phyloP scores from a whole-genome alignment of 2,329 filamentous ascomycete species.

The Penicillium sp. region DNA sequence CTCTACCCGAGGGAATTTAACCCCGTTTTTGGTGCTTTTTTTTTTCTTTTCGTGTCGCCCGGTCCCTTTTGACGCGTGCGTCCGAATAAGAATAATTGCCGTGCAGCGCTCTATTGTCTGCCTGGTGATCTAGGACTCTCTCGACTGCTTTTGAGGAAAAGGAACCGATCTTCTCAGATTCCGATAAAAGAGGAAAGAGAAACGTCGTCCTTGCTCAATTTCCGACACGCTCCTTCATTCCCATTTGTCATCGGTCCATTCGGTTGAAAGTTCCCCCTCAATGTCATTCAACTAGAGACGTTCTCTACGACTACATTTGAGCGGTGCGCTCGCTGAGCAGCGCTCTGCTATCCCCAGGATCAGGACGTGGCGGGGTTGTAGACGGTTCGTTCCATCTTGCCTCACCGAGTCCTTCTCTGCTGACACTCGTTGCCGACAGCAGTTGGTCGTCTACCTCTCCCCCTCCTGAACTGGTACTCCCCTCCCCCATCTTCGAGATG shows the following conservation, averaged over 20 bases:
- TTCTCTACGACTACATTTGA: constrained; percentile 29
- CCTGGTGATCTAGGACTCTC: neutral
- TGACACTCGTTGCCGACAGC: constrained; percentile 20
- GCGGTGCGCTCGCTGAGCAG: constrained; percentile 39
- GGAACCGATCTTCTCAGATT: neutral
- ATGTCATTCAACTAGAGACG: constrained; percentile 41
- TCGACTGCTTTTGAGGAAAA: neutral
- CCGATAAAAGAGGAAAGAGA: neutral
- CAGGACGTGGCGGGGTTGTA: constrained; percentile 39
- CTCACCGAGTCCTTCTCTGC: constrained; percentile 7
- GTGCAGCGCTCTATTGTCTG: neutral
- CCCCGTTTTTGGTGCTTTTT: constrained; percentile 13
- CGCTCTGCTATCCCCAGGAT: constrained; percentile 36
- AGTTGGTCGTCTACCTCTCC: constrained; percentile 33
- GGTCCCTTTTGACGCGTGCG: constrained; percentile 1
- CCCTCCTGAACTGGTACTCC: constrained; percentile 33
- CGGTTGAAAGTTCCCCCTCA: constrained; percentile 29
- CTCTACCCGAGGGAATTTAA: constrained; percentile 25
- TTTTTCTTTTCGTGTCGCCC: constrained; percentile 1
- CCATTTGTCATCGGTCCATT: constrained; percentile 20
- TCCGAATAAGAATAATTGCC: constrained; percentile 6
- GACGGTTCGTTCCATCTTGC: constrained; percentile 36
- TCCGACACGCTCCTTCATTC: constrained; percentile 24
- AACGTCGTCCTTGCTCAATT: neutral
- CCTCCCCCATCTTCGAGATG: constrained; percentile 29